Evolutionary conservation across 164 flowering plant species (phyloP).

Genomic region (Amborella trichopoda): DNA sequence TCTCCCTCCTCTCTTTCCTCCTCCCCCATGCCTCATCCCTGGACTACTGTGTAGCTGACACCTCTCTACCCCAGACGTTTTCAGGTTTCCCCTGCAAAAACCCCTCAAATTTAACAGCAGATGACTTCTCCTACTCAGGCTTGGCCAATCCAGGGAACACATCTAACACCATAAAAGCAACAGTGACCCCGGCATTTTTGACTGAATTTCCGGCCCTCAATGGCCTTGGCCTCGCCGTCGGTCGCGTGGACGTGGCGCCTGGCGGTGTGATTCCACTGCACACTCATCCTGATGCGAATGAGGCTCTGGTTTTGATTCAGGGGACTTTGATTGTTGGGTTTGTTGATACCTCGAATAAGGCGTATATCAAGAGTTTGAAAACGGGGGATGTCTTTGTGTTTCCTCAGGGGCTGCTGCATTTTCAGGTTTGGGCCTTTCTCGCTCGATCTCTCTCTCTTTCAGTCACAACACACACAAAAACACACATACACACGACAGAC

Average conservation of each 20-base stretch:
- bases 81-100: constrained; percentile 31
- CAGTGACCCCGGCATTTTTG: constrained; percentile 25
- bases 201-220: constrained; percentile 29
- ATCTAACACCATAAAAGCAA: constrained; percentile 25
- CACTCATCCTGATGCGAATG: constrained; percentile 35
- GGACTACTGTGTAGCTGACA: constrained; percentile 34
- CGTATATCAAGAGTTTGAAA: constrained; percentile 15
- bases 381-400: constrained; percentile 35
- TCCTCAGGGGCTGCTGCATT: constrained; percentile 41
- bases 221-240: constrained; percentile 31
- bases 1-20: constrained; percentile 7
- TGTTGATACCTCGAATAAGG: constrained; percentile 19
- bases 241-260: constrained; percentile 22
- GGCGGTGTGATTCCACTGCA: constrained; percentile 38
- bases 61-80: constrained; percentile 10
- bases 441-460: too few species aligned
- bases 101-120: constrained; percentile 15
- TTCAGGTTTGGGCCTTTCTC: too few species aligned
- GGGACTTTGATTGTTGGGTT: constrained; percentile 29
- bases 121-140: constrained; percentile 24
- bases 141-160: constrained; percentile 26
- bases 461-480: too few species aligned
- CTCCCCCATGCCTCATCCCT: constrained; percentile 9
- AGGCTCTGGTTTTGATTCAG: constrained; percentile 18
- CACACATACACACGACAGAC: too few species aligned